Evolutionary conservation across 2,329 filamentous ascomycete species (phyloP).

Genomic region (Xylariaceae sp.): DNA sequence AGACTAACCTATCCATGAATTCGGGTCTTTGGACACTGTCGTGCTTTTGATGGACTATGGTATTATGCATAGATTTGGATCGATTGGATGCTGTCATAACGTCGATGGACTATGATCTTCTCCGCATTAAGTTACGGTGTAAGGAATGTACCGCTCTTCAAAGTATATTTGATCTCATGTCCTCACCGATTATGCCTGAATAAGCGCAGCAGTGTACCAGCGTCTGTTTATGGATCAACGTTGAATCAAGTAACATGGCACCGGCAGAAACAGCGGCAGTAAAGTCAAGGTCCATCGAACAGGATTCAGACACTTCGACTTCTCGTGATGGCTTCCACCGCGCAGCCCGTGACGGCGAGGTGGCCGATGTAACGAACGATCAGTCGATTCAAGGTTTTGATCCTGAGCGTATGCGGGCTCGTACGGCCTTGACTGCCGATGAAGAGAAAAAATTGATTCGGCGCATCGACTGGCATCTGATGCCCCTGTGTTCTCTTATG

Average conservation of each 20-base stretch:
- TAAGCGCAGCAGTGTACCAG: background rate
- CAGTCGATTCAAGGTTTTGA: slow-evolving; percentile 41
- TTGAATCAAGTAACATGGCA: slow-evolving; percentile 1
- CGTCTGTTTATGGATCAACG: too few species aligned
- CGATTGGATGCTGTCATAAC: slow-evolving; percentile 26
- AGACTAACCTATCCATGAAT: background rate
- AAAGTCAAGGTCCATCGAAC: slow-evolving; percentile 15
- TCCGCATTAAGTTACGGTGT: background rate
- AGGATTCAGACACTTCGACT: slow-evolving; percentile 27
- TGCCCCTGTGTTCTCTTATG: slow-evolving; percentile 50
- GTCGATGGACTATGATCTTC: slow-evolving; percentile 30
- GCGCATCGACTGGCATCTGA: slow-evolving; percentile 51
- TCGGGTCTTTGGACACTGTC: background rate
- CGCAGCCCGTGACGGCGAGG: slow-evolving; percentile 28
- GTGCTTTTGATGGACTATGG: slow-evolving; percentile 30
- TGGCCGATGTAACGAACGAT: slow-evolving; percentile 24
- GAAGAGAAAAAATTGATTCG: slow-evolving; percentile 54
- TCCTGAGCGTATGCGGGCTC: slow-evolving; percentile 39
- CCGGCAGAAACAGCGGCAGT: background rate
- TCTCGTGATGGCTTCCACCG: slow-evolving; percentile 26
- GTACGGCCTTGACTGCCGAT: slow-evolving; percentile 43
- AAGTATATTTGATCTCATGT: slow-evolving; percentile 2
- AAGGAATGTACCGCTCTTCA: background rate
- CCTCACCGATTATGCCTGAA: background rate
- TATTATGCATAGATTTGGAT: slow-evolving; percentile 2